A percentile compares a stretch with the other conserved stretches of the same genome.
Conservation (phyloP, 2,329 filamentous ascomycete genomes). For the Fusarium sp. region DNA sequence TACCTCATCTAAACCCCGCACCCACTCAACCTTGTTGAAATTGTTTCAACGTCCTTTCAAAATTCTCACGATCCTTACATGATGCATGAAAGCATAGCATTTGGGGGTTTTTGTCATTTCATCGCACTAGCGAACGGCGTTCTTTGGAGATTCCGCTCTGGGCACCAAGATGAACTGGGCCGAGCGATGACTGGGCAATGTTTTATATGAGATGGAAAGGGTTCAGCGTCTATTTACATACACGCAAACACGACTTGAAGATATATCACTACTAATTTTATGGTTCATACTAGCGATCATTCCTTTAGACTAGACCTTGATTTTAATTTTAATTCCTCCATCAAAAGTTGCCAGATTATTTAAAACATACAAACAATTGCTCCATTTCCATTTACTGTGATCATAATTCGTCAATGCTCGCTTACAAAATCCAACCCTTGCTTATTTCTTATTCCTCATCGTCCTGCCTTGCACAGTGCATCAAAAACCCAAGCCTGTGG, state of each 20-base stretch:
- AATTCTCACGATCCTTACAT: conserved; percentile 41
- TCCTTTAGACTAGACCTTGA: conserved; percentile 40
- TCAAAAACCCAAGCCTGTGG: conserved; percentile 50
- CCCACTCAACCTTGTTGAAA: neutral
- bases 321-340: conserved; percentile 21
- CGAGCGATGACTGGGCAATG: conserved; percentile 24
- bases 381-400: neutral
- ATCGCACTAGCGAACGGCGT: conserved; percentile 39
- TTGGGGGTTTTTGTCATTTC: conserved; percentile 27
- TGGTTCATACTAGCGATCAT: conserved; percentile 39
- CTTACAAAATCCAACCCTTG: neutral
- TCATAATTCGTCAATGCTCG: neutral
- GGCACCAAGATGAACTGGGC: conserved; percentile 20
- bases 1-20: conserved; percentile 54
- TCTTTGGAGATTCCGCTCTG: conserved; percentile 29
- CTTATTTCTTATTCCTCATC: neutral
- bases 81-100: conserved; percentile 37
- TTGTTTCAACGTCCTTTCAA: conserved; percentile 5
- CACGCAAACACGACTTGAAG: conserved; percentile 26
- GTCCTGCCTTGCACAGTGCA: conserved; percentile 22
- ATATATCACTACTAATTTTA: conserved; percentile 35
- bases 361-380: neutral
- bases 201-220: conserved; percentile 24
- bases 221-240: conserved; percentile 26
- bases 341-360: conserved; percentile 18